Conservation (phyloP, 2,329 filamentous ascomycete species). For the Hypoxylon sp. region DNA sequence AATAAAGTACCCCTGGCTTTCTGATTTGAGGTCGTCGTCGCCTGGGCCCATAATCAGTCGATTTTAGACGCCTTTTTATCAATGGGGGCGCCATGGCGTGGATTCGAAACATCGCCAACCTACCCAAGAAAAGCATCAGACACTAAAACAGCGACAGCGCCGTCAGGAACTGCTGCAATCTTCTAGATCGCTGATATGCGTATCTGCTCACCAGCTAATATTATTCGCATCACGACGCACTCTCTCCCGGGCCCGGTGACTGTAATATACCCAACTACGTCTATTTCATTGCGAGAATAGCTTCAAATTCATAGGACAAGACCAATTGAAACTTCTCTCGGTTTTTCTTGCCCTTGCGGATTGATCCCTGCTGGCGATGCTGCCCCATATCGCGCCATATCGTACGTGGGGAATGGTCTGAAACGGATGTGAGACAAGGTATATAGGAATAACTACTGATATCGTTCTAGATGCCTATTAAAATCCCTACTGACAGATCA, state of each 20-base stretch:
- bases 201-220: not conserved
- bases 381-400: conserved; percentile 33
- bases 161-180: no score
- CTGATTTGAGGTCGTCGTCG: conserved; percentile 26
- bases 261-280: not conserved
- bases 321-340: conserved; percentile 11
- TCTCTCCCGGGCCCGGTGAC: no score
- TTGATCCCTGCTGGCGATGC: no score
- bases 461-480: no score
- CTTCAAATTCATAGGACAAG: not conserved
- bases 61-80: conserved; percentile 24
- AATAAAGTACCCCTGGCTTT: conserved; percentile 9
- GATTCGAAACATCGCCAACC: conserved; percentile 33
- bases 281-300: not conserved
- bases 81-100: conserved; percentile 18
- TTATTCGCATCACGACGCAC: not conserved
- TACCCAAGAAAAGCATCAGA: conserved; percentile 2
- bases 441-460: no score
- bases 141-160: no score
- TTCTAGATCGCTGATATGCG: no score
- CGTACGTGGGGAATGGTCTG: conserved; percentile 24
- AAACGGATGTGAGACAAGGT: conserved; percentile 33
- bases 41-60: conserved; percentile 37
- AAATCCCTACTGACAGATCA: no score
- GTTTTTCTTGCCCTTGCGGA: no score